Evolutionary conservation across 805 yeast genomes (phyloP), one percentile per base, ranked within the genome.

Genomic region (Hanseniaspora guilliermondii): DNA sequence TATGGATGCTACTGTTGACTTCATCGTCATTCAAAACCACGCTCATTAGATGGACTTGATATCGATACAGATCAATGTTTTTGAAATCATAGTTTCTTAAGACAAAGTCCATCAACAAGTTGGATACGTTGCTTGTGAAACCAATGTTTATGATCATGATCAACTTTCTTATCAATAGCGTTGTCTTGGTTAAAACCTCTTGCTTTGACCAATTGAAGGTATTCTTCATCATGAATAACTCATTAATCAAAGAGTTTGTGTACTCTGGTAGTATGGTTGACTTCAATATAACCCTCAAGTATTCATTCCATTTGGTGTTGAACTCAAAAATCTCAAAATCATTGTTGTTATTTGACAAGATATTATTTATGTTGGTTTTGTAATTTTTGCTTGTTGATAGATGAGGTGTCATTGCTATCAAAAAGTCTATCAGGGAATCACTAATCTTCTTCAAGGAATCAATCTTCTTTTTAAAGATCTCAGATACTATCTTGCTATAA

Each of bases 181-280:
- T 49, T 25, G 41, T 50, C 21, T 35, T 42, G 3, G 27, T 24
- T 3, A 42, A 11, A 16, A 50, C 17, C 37, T 50, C 54, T 42
- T 50, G 54, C 21, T 50, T 50, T 9, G 54, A 50, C 54, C 54
- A 50, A 12, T 50, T 50, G 37, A 50, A 50, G 0, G 48, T 7
- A 16, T 50, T 42, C 37, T 50, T 50, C 37, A n/a, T 42, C 27
- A 14, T 42, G 8, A 42, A 25, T 22, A 50, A 24, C 22, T 50
- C 48, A 14, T 14, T 21, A 4, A 42, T n/a, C n/a, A 50, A 30
- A 12, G 17, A 14, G n/a, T 35, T 33, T 1, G 44, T 33, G 16
- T 42, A 50, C 14, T 36, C 25, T 4, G 37, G 21, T 16, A 50
- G 19, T 7, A 41, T 25, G 6, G 19, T 19, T 3, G 44, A 19